Percentiles rank a stretch among this genome's conserved stretches.
These are phyloP conservation scores for Gossypium gossypioides DNA, from an alignment of 441 rosid species.

Conservation along the genomic window DNA sequence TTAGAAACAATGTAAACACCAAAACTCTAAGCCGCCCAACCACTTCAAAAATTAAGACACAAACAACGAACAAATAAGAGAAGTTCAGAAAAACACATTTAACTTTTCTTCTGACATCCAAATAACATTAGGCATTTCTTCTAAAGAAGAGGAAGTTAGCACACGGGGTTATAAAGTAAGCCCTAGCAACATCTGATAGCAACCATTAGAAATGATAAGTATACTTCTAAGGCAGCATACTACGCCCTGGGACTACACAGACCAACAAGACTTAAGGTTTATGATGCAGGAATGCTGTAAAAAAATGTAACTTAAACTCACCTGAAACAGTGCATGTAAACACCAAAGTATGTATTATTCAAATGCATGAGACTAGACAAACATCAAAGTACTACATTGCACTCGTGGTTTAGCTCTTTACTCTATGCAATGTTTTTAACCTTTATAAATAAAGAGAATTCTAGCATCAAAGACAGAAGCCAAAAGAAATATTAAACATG, in stretches of 20 bases:
- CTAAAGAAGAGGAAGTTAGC: not conserved
- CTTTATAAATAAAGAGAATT: not conserved
- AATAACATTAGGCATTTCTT: not conserved
- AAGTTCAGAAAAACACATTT: not conserved
- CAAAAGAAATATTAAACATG: not conserved
- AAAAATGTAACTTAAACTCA: not conserved
- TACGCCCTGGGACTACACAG: not conserved
- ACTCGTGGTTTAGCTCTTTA: not conserved
- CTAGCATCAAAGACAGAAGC: not conserved
- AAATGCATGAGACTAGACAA: not conserved
- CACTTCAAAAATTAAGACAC: not conserved
- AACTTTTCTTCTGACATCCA: not conserved
- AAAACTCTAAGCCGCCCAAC: not conserved
- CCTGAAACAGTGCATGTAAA: not conserved
- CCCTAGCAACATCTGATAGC: not conserved
- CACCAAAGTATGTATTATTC: not conserved
- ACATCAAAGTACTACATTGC: not conserved
- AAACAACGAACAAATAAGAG: not conserved
- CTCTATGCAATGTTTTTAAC: not conserved
- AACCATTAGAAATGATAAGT: not conserved
- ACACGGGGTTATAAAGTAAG: not conserved
- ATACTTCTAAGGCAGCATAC: not conserved
- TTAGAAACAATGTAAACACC: not conserved
- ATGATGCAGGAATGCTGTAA: not conserved
- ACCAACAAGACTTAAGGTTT: constrained; percentile 1